Base-by-base conservation (phyloP, 2,329 filamentous ascomycete genomes). In the Elsinoe batatas region DNA sequence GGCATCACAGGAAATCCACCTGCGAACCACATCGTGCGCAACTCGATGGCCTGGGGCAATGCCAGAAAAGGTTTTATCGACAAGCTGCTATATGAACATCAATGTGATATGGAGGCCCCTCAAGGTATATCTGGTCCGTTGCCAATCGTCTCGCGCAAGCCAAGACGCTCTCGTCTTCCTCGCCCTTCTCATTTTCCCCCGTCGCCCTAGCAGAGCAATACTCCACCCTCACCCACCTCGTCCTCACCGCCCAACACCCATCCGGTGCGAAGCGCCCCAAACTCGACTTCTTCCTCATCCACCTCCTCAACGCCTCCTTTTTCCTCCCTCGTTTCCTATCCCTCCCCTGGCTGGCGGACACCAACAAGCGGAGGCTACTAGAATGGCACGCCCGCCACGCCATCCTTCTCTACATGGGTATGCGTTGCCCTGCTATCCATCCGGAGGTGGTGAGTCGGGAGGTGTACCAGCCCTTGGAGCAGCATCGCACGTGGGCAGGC, bases 311-410 rank as follows among this genome's bases (percentile, higher is more conserved):
- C 65, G 74, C 76, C 10, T 84, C 84, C n/a, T 81, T 95, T 61
- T 93, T 91, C 72, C 77, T 88, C 61, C 74, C 76, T 5, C 67
- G 76, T 6, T 77, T 95, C 66, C 78, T 83, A 64, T 71, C 72
- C 10, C 77, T 77, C 60, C 61, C 74, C 36, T 93, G 80, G 79
- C 74, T 90, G 42, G 74, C 81, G 0, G 65, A 71, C 0, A 73
- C 75, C 6, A 73, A 74, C 47, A 91, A 91, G 65, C 73, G 76
- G 11, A 81, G 87, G 5, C 71, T 95, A 0, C 74, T 95, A 6
- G 86, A 93, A 69, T 91, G 83, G 80, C 95, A 94, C 69, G 86
- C 84, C 50, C 81, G 89, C 40, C 71, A 83, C 61, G 87, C 93
- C 65, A 72, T 95, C 5, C 65, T 83, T 5, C 76, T 89, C 70